Conservation (phyloP, 495 filamentous ascomycete species). For the Lineolata rhizophorae region DNA sequence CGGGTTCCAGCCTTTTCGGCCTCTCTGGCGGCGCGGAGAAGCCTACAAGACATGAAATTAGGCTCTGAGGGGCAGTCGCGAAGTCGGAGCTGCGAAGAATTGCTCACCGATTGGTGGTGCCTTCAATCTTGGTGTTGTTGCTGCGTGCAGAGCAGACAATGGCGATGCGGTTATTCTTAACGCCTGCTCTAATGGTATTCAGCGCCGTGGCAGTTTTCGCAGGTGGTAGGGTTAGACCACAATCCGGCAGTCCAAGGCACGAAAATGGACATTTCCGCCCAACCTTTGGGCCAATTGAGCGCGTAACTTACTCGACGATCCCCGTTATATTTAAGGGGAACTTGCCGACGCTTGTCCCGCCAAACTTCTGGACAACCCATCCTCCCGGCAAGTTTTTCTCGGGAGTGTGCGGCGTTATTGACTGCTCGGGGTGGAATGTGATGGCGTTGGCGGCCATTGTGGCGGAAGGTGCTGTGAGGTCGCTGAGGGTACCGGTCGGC, state of each 20-base stretch:
- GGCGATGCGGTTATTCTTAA: slow-evolving; percentile 47
- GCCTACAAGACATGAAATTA: slow-evolving; percentile 19
- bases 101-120: slow-evolving; percentile 89
- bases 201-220: too few relatives aligned
- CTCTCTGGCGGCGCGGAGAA: slow-evolving; percentile 46
- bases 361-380: slow-evolving; percentile 24
- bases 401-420: slow-evolving; percentile 16
- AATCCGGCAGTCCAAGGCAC: too few relatives aligned
- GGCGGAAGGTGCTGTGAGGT: too few relatives aligned
- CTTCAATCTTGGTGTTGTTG: slow-evolving; percentile 71
- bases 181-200: slow-evolving; percentile 51
- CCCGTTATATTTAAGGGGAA: slow-evolving; percentile 49
- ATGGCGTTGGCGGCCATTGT: neutral
- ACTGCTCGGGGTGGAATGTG: neutral
- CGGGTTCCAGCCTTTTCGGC: slow-evolving; percentile 36
- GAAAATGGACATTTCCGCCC: too few relatives aligned
- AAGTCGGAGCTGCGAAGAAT: too few relatives aligned
- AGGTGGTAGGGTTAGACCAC: too few relatives aligned
- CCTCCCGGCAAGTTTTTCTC: slow-evolving; percentile 20
- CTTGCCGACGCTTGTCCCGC: slow-evolving; percentile 28
- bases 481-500: too few relatives aligned
- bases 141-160: slow-evolving; percentile 88
- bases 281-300: too few relatives aligned
- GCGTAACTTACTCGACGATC: slow-evolving; percentile 45
- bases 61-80: neutral